Evolutionary conservation across 2,329 filamentous ascomycete genomes (phyloP), one percentile per base, ranked within the genome.

Genomic region (Colletotrichum limetticola): DNA sequence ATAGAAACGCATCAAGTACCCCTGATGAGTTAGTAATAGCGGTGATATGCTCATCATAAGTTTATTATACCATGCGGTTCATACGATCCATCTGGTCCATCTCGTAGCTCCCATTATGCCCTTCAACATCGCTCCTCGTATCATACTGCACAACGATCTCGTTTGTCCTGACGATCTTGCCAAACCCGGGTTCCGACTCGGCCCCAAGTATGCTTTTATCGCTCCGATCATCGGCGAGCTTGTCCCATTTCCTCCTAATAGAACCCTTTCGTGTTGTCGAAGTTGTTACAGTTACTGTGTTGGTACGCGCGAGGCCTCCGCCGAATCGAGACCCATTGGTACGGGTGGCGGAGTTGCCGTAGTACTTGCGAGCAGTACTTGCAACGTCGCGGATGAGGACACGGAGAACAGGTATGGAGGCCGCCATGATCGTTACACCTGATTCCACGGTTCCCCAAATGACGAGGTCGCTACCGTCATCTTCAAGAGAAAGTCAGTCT

Each of bases 81-180:
- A 52, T 53, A 19, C 56, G 66, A 56, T 59, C 60, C 71, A 73
- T 72, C n/a, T 68, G 58, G 30, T 59, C 37, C 58, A 72, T 65
- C 56, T 73, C 71, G 16, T 57, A 66, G 24, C 24, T 61, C n/a
- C 24, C 66, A 35, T 61, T 28, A 28, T 60, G 49, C 12, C 60
- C 60, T 24, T 65, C 70, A 5, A 66, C 37, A 2, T 52, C 28
- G 28, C 60, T 70, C 24, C 60, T 56, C 22, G 46, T 66, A 26
- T 76, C 67, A 28, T 76, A 77, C 55, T 74, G 68, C 62, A 77
- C 72, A 3, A 69, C 66, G 1, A 77, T 58, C 56, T 76, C 76
- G 14, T 75, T 74, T 8, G 73, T 76, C 67, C 63, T 65, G 56
- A 75, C 57, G 35, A 77, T 77, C 67, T 76, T 75, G 52, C 75